Conservation (phyloP, 352 stramenopile species). For the Aphanomyces invadans region DNA sequence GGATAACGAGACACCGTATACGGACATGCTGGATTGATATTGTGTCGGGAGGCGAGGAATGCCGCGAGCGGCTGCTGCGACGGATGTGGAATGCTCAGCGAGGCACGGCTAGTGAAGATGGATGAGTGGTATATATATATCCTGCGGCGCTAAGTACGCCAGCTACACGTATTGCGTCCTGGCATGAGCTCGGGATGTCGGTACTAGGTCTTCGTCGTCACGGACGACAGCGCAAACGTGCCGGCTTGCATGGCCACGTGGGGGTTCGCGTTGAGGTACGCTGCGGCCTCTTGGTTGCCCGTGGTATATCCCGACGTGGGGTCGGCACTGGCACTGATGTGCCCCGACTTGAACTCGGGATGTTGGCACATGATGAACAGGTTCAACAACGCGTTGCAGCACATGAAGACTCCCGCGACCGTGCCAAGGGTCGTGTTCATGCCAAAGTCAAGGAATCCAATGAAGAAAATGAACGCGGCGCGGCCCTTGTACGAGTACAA, state of each 20-base stretch:
- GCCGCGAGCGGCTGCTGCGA: too few species aligned
- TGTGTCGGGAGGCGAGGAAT: too few species aligned
- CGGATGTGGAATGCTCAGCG: too few species aligned
- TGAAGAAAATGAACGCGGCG: slow-evolving; percentile 85
- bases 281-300: slow-evolving; percentile 69
- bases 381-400: slow-evolving; percentile 81
- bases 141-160: too few species aligned
- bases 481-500: slow-evolving; percentile 83
- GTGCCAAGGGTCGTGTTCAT: slow-evolving; percentile 74
- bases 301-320: slow-evolving; percentile 73
- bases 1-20: neutral
- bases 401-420: slow-evolving; percentile 73
- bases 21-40: neutral
- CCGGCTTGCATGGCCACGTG: slow-evolving; percentile 63
- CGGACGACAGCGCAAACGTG: slow-evolving; percentile 69
- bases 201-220: neutral
- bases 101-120: neutral
- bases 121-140: neutral
- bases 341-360: slow-evolving; percentile 74
- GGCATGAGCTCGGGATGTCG: too few species aligned
- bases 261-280: slow-evolving; percentile 77
- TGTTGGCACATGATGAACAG: slow-evolving; percentile 81
- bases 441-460: slow-evolving; percentile 81
- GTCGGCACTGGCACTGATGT: slow-evolving; percentile 55
- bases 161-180: too few species aligned